Evolutionary conservation across 2,329 filamentous ascomycete genomes (phyloP), one percentile per base, ranked within the genome.

Genomic region (Tolypocladium amazonense): DNA sequence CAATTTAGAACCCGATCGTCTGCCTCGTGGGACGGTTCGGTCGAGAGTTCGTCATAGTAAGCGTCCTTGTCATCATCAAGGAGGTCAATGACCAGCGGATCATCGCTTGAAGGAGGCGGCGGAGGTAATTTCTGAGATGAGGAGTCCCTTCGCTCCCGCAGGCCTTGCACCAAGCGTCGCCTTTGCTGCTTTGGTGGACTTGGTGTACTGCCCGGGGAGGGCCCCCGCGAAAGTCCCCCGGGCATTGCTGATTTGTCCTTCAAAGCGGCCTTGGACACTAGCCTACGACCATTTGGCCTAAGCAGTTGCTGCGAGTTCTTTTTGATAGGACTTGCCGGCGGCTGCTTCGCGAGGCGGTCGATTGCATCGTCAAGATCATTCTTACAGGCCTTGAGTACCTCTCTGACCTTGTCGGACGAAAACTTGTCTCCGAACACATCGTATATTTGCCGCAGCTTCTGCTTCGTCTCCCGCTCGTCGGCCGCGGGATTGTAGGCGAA

Each of bases 1-100:
- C 92, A 95, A 9, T 86, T 81, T 35, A 97, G 77, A 8, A 97
- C 83, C 56, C 72, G 70, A 56, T 73, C 71, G 45, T 71, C 70
- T 45, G 72, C 72, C n/a, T 74, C 69, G 6, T 70, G 64, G 4
- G 58, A 65, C 0, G 64, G 65, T 9, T 64, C 63, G 11, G 71
- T 70, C 7, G 70, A 72, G 20, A 60, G 58, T 59, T 75, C 71
- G 9, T 73, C 74, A 54, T 75, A 67, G 58, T 74, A 75, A 11
- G 71, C 69, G 50, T 79, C 77, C 43, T 74, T 74, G 56, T 76
- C 76, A 37, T 77, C 71, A 20, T 74, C 73, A 8, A 75, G 66
- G 6, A 76, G 65, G 57, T 71, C 66, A 54, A 76, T 71, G 9
- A 72, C 62, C 37, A 73, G 55, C 2, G 72, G 70, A 56, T 75